A percentile compares a stretch with the other conserved stretches of the same genome.
phyloP scores from a whole-genome alignment of 768 basidiomycete species.

The Dendrothele bispora region DNA sequence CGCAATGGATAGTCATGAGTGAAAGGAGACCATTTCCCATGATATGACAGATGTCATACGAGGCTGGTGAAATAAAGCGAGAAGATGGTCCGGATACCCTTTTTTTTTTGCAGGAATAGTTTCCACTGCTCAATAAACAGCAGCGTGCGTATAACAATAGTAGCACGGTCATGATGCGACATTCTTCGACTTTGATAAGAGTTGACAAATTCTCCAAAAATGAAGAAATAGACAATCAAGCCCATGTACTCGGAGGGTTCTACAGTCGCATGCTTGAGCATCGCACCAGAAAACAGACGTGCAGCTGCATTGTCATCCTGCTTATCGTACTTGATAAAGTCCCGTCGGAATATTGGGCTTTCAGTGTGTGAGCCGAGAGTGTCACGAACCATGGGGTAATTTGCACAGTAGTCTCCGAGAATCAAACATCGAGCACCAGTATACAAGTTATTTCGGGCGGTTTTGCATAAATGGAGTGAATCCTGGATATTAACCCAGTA shows the following conservation, averaged over 20 bases:
- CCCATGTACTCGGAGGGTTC: conserved; percentile 18
- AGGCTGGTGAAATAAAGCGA: too few relatives aligned
- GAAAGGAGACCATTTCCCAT: too few relatives aligned
- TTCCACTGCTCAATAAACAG: too few relatives aligned
- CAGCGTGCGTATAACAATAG: too few relatives aligned
- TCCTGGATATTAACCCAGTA: conserved; percentile 33
- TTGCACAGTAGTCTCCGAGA: conserved; percentile 18
- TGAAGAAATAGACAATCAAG: conserved; percentile 26
- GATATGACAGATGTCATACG: too few relatives aligned
- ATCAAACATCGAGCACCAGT: conserved; percentile 27
- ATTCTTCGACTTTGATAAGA: conserved; percentile 27
- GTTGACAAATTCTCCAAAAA: conserved; percentile 27
- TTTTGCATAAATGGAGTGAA: conserved; percentile 35
- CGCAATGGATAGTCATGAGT: too few relatives aligned
- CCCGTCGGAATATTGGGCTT: conserved; percentile 26
- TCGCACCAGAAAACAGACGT: conserved; percentile 28
- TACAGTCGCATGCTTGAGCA: conserved; percentile 17
- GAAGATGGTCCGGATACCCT: too few relatives aligned
- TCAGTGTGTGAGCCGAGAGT: conserved; percentile 12
- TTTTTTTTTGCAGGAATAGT: too few relatives aligned
- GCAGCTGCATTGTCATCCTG: conserved; percentile 38
- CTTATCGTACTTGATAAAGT: conserved; percentile 30
- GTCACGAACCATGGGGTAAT: conserved; percentile 18
- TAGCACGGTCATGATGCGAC: conserved; percentile 12
- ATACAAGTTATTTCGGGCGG: conserved; percentile 32